Evolutionary conservation across 805 yeast genomes (phyloP).

Genomic region (Zygotorulaspora florentina): DNA sequence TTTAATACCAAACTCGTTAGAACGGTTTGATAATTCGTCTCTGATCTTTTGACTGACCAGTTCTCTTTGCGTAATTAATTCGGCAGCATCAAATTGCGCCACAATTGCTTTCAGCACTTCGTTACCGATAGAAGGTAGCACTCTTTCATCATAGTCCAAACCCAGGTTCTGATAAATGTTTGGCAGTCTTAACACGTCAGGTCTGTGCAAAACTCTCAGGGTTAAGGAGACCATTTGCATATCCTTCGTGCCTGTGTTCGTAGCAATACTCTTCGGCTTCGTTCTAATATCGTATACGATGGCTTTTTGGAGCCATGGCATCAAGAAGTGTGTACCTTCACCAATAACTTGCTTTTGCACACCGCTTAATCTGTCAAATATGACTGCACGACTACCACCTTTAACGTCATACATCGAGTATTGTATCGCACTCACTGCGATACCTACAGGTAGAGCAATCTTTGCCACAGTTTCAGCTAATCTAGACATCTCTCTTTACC

Average conservation of each 20-base stretch:
- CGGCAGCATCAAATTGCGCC: conserved; percentile 95
- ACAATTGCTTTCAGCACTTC: conserved; percentile 87
- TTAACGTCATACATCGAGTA: conserved; percentile 88
- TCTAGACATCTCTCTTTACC: conserved; percentile 12
- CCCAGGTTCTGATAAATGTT: conserved; percentile 87
- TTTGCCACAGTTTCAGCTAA: conserved; percentile 29
- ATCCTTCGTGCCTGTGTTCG: conserved; percentile 96
- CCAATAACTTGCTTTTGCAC: conserved; percentile 86
- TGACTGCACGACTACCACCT: conserved; percentile 94
- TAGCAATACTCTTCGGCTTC: conserved; percentile 88
- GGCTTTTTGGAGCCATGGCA: conserved; percentile 96
- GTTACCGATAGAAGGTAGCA: conserved; percentile 86
- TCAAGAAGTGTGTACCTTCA: conserved; percentile 92
- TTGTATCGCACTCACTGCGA: conserved; percentile 67
- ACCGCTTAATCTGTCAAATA: conserved; percentile 88
- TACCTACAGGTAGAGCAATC: conserved; percentile 68
- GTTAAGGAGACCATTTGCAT: conserved; percentile 93
- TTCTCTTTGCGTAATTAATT: conserved; percentile 95
- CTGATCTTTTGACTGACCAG: conserved; percentile 85
- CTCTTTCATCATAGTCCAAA: conserved; percentile 90
- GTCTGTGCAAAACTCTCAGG: conserved; percentile 88
- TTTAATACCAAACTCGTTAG: conserved; percentile 81
- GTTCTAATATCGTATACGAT: conserved; percentile 89
- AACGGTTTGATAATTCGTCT: conserved; percentile 77
- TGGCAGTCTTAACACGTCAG: conserved; percentile 81